These are phyloP conservation scores for Coemansia sp. DNA, from an alignment of 192 early-diverging fungal genomes.

Conservation along the genomic window DNA sequence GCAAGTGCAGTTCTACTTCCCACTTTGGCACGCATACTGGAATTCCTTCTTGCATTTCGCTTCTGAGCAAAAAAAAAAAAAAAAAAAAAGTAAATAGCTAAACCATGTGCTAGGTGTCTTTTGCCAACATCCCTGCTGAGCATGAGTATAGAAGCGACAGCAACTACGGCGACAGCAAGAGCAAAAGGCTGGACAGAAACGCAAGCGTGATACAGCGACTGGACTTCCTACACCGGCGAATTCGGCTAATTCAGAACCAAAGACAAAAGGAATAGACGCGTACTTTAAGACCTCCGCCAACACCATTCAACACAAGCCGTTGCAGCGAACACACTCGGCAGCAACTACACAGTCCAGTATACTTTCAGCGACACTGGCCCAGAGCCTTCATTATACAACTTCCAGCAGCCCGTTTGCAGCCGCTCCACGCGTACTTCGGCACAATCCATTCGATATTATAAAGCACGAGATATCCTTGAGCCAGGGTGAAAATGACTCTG, in stretches of 20 bases:
- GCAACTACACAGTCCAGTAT: neutral
- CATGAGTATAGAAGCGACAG: conserved; percentile 30
- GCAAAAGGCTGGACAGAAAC: conserved; percentile 20
- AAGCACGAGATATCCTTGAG: conserved; percentile 8
- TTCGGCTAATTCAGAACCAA: conserved; percentile 7
- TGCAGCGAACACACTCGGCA: neutral
- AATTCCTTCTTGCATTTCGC: neutral
- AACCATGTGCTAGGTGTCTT: neutral
- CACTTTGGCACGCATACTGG: neutral
- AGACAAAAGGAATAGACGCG: conserved; percentile 12
- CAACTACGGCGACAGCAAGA: conserved; percentile 34
- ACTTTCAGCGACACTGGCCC: neutral
- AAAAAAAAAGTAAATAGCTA: neutral
- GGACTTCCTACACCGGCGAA: neutral
- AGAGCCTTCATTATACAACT: neutral
- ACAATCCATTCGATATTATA: conserved; percentile 54
- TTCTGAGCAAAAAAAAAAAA: neutral
- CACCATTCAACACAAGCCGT: neutral
- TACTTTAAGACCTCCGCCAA: conserved; percentile 19
- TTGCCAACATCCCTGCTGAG: neutral
- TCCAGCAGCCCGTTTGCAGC: conserved; percentile 40
- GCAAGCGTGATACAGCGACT: conserved; percentile 28
- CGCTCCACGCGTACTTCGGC: conserved; percentile 20
- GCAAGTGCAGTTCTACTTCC: neutral
- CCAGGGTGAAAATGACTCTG: neutral